Conservation (phyloP, 1,284 basidiomycete genomes). For the Golubevia sp. region DNA sequence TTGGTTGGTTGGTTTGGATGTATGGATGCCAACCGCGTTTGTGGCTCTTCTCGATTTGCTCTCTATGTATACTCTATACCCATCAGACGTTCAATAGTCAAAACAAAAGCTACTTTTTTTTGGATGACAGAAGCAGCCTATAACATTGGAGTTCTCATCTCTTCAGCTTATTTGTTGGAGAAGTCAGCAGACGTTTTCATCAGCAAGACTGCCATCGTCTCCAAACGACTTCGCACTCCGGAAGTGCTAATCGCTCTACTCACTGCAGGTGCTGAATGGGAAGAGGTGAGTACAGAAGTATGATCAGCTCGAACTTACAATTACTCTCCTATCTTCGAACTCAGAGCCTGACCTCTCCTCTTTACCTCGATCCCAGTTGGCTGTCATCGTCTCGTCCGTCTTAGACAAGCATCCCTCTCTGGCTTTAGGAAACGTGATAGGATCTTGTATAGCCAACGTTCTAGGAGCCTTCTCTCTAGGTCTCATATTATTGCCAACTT, state of each 20-base stretch:
- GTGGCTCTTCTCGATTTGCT: too few relatives aligned
- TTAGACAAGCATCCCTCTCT: constrained; percentile 7
- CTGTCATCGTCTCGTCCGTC: constrained; percentile 9
- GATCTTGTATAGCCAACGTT: constrained; percentile 31
- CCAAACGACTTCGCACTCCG: constrained; percentile 16
- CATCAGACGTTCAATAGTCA: too few relatives aligned
- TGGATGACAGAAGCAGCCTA: too few relatives aligned
- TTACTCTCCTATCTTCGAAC: too few relatives aligned
- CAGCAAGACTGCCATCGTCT: constrained; percentile 6
- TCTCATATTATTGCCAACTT: background rate
- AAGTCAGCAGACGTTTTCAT: constrained; percentile 13
- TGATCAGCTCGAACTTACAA: constrained; percentile 11
- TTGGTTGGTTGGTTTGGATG: too few relatives aligned
- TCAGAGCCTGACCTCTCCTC: background rate
- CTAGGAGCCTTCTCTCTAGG: constrained; percentile 13
- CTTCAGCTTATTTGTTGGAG: constrained; percentile 1
- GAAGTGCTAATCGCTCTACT: constrained; percentile 25
- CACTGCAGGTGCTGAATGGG: constrained; percentile 35
- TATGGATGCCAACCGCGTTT: too few relatives aligned
- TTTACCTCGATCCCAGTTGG: background rate
- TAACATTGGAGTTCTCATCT: background rate
- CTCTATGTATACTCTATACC: too few relatives aligned
- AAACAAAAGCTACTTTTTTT: too few relatives aligned
- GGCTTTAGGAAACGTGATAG: constrained; percentile 33
- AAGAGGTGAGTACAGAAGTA: constrained; percentile 27